These are phyloP conservation scores for Solanum paucissectum DNA, from an alignment of 257 asterid species.

Conservation along the genomic window DNA sequence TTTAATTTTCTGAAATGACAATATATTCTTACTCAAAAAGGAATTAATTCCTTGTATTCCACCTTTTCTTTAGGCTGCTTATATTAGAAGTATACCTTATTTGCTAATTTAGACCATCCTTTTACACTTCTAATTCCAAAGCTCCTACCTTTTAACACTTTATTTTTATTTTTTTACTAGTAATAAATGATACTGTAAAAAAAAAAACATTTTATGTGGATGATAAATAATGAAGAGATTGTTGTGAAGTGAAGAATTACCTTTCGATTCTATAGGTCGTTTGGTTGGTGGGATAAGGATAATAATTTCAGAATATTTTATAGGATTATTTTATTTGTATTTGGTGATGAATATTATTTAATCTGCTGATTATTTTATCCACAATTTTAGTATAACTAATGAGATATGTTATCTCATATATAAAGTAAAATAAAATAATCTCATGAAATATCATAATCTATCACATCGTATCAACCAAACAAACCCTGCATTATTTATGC, in stretches of 20 bases:
- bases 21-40: neutral
- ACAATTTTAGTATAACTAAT: neutral
- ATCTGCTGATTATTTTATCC: neutral
- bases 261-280: no score
- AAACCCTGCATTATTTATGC: neutral
- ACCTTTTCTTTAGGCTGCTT: neutral
- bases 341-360: neutral
- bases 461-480: neutral
- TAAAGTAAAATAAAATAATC: neutral
- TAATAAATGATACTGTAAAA: no score
- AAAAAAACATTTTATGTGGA: neutral
- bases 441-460: neutral
- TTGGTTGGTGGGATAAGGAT: neutral
- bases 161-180: no score
- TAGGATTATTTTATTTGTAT: neutral
- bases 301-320: neutral
- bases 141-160: neutral
- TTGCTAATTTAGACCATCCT: neutral
- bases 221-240: neutral
- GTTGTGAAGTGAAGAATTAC: neutral
- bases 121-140: neutral
- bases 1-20: neutral
- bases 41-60: neutral
- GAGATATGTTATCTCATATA: rapidly evolving
- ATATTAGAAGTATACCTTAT: neutral